Evolutionary conservation across 495 filamentous ascomycete species (phyloP).

Genomic region (Aspergillus diversus): DNA sequence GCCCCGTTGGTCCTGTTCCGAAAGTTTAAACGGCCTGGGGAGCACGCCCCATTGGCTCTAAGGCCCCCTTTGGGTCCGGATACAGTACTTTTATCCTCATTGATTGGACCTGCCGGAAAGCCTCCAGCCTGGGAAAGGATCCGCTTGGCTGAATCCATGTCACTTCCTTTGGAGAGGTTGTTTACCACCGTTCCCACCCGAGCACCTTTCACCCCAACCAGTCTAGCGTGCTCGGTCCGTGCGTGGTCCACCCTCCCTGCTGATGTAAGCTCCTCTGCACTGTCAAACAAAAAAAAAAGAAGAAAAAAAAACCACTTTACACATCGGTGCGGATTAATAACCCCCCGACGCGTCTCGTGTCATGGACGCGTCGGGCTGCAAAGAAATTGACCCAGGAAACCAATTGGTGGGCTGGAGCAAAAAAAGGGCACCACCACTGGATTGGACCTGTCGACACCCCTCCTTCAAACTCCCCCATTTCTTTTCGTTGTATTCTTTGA

Average conservation of each 20-base stretch:
- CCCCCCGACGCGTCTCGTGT: slow-evolving; percentile 42
- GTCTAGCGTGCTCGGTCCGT: slow-evolving; percentile 16
- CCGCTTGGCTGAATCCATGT: slow-evolving; percentile 16
- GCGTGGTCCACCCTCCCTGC: slow-evolving; percentile 4
- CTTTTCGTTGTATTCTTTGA: background rate
- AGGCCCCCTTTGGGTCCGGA: slow-evolving; percentile 1
- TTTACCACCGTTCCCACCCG: slow-evolving; percentile 6
- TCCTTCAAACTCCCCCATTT: background rate
- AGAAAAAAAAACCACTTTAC: slow-evolving; percentile 46
- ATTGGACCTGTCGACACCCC: background rate
- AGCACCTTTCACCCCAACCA: slow-evolving; percentile 23
- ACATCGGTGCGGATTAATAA: slow-evolving; percentile 32
- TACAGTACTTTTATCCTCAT: background rate
- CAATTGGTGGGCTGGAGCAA: background rate
- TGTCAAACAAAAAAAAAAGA: too few relatives aligned
- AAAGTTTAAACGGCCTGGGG: slow-evolving; percentile 14
- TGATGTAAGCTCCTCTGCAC: slow-evolving; percentile 15
- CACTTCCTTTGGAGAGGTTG: background rate
- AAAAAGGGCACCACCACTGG: background rate
- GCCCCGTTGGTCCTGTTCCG: slow-evolving; percentile 17
- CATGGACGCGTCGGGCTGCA: slow-evolving; percentile 28
- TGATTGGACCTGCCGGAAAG: slow-evolving; percentile 16
- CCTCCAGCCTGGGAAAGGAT: slow-evolving; percentile 17
- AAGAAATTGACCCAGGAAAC: slow-evolving; percentile 8
- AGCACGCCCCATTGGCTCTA: slow-evolving; percentile 9